These are phyloP conservation scores for Hypoxylon sp. DNA, from an alignment of 2,329 filamentous ascomycete species.

Conservation along the genomic window DNA sequence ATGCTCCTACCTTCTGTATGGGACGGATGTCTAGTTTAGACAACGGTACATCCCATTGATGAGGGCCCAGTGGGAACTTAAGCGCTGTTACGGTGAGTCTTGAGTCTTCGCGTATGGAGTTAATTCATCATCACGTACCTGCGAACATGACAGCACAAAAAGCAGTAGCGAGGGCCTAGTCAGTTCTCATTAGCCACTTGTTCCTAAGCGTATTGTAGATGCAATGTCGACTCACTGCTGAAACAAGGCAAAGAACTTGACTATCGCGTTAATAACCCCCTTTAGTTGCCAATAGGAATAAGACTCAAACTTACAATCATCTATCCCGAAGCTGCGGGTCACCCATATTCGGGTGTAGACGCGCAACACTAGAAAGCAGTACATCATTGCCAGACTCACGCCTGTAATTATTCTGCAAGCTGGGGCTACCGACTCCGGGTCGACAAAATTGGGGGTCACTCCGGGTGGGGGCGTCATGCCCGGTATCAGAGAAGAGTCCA, in stretches of 20 bases:
- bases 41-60: conserved; percentile 45
- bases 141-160: conserved; percentile 36
- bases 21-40: conserved; percentile 23
- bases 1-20: conserved; percentile 30
- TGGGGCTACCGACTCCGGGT: conserved; percentile 29
- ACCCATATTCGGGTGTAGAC: conserved; percentile 40
- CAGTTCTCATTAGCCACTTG: conserved; percentile 1
- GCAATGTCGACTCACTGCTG: conserved; percentile 34
- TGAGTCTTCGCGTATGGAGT: not conserved
- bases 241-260: conserved; percentile 39
- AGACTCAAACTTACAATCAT: conserved; percentile 45
- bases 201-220: not conserved
- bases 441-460: conserved; percentile 37
- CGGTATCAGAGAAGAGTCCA: conserved; percentile 28
- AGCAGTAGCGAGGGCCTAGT: conserved; percentile 35
- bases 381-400: conserved; percentile 41
- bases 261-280: conserved; percentile 24
- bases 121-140: conserved; percentile 23
- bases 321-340: conserved; percentile 30
- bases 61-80: conserved; percentile 33
- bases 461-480: conserved; percentile 37
- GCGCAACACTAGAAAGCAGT: conserved; percentile 40
- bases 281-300: not conserved
- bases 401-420: conserved; percentile 32
- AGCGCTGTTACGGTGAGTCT: conserved; percentile 34